Base-by-base conservation (phyloP, 2,329 filamentous ascomycete genomes). In the Ceratocystis huliohia region DNA sequence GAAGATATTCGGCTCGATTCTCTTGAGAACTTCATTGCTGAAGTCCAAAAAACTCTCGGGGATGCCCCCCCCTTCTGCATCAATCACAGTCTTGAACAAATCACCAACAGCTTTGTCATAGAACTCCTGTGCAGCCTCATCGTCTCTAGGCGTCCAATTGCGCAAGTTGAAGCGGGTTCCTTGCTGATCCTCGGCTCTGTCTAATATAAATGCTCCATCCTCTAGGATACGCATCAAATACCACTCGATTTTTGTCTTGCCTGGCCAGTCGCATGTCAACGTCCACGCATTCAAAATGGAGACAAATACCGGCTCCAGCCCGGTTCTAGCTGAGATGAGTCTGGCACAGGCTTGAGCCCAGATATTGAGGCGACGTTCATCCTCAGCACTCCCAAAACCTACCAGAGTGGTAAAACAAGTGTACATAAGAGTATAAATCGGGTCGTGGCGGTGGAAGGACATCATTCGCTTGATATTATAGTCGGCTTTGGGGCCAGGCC, bases 161-260 rank as follows among this genome's bases (percentile, higher is more conserved):
- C 87, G 86, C 50, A 89, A 79, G 75, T 91, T 86, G 75, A 87
- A 82, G 69, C 87, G 81, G 68, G 86, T 85, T 45, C 86, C 84
- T 69, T 88, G 82, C 71, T 90, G 88, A 73, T 91, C 88, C 74
- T 92, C 89, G 72, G 89, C 86, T 73, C 88, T 87, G 73, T 96
- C 91, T 71, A 96, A 80, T 67, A 97, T 80, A 73, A 96, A 96
- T 48, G 91, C 88, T 70, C 94, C 94, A 71, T 95, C 89, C 76
- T 96, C 90, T 41, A 99, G 83, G 68, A 95, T 90, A 74, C 94
- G 89, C 89, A 96, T 94, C 13, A 99, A 83, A 74, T 93, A 97
- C 76, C 91, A 88, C 76, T 96, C 92, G 80, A 99, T 86, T 70
- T 91, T 94, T 70, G 87, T 84, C 72, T 88, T 91, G 67, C 91